These are phyloP conservation scores for Hymenoscyphus occultus DNA, from an alignment of 2,329 filamentous ascomycete species.

Conservation along the genomic window DNA sequence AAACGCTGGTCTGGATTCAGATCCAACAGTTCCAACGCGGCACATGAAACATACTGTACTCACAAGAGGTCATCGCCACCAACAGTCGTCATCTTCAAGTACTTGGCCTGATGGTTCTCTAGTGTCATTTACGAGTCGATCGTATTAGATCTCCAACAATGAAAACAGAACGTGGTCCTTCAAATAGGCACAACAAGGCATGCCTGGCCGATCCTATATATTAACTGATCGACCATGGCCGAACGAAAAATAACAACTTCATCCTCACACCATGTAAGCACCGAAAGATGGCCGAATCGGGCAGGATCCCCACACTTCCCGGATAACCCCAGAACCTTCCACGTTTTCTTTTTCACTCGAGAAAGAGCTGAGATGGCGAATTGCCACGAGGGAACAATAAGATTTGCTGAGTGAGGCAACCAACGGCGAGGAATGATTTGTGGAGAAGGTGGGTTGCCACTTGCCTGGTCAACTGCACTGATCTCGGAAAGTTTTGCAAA, in stretches of 20 bases:
- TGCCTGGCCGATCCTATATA: not conserved
- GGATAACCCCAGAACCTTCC: not conserved
- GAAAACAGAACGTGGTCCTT: not conserved
- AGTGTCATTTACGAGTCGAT: not conserved
- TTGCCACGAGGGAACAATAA: conserved; percentile 6
- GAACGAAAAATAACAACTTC: not conserved
- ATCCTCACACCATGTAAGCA: not conserved
- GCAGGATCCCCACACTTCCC: not conserved
- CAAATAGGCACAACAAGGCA: conserved; percentile 6
- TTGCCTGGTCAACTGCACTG: not conserved
- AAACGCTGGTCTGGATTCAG: too few relatives aligned
- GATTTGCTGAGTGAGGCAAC: conserved; percentile 3
- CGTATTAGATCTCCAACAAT: conserved; percentile 1
- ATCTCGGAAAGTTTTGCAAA: not conserved
- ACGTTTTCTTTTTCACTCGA: not conserved
- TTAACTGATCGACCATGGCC: not conserved
- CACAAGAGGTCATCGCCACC: not conserved
- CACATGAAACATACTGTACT: not conserved
- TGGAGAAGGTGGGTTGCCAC: not conserved
- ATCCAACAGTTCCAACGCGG: too few relatives aligned
- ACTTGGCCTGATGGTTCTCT: not conserved
- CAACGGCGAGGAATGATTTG: not conserved
- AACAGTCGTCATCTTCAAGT: not conserved
- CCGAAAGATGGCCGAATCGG: not conserved
- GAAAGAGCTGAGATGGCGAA: conserved; percentile 6